Percentiles rank a stretch among this genome's conserved stretches.
phyloP scores from a whole-genome alignment of 352 stramenopile species.

The Globisporangium nagaii region DNA sequence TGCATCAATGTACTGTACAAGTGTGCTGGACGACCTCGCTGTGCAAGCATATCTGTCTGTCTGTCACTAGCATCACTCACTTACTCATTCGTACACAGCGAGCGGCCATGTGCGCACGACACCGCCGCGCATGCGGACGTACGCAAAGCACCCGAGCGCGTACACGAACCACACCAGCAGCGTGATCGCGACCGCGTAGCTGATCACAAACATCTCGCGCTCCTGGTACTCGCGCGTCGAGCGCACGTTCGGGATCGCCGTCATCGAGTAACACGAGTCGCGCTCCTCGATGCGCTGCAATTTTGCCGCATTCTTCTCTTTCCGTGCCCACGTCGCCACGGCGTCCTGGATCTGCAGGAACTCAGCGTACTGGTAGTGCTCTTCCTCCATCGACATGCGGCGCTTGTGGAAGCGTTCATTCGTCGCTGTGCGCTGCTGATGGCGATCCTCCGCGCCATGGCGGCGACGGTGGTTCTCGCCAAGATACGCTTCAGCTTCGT shows the following conservation, averaged over 20 bases:
- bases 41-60: background rate
- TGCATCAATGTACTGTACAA: no score
- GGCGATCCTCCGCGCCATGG: background rate
- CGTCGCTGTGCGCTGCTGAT: background rate
- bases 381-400: conserved; percentile 46
- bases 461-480: conserved; percentile 14
- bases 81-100: background rate
- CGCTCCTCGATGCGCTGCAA: conserved; percentile 29
- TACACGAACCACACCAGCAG: conserved; percentile 43
- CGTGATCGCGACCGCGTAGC: conserved; percentile 43
- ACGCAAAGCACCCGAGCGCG: conserved; percentile 16
- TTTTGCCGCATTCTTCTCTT: conserved; percentile 38
- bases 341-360: conserved; percentile 49
- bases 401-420: conserved; percentile 3
- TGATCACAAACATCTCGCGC: conserved; percentile 32
- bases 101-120: background rate
- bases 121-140: conserved; percentile 9
- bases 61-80: no score
- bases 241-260: conserved; percentile 24
- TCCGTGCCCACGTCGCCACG: conserved; percentile 41
- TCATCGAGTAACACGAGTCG: conserved; percentile 25
- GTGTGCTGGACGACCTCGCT: no score
- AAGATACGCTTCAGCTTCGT: conserved; percentile 34
- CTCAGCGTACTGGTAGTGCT: conserved; percentile 41
- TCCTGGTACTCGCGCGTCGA: conserved; percentile 39